Conservation (phyloP, 2,329 filamentous ascomycete genomes). For the Sporothrix schenckii region DNA sequence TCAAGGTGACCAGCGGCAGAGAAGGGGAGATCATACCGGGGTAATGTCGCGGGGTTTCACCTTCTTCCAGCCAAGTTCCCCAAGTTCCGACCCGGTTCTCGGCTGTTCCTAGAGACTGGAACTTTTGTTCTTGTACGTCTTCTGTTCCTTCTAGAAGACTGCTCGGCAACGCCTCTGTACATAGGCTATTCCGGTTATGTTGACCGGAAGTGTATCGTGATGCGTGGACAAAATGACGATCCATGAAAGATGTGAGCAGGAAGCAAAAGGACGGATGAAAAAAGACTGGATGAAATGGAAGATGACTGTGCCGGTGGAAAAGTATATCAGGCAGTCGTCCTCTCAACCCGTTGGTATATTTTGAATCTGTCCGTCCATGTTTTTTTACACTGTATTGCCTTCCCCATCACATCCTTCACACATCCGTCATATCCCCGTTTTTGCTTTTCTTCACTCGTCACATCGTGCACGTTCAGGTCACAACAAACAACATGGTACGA, state of each 20-base stretch:
- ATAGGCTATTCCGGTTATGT: constrained; percentile 7
- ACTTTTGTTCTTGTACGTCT: neutral
- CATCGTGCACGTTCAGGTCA: neutral
- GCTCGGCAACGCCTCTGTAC: neutral
- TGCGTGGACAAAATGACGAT: neutral
- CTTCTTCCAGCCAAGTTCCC: neutral
- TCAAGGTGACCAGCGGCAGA: neutral
- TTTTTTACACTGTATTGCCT: neutral
- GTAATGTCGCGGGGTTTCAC: constrained; percentile 18
- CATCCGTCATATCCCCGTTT: neutral
- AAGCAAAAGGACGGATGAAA: neutral
- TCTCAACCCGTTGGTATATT: neutral
- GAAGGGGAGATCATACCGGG: constrained; percentile 26
- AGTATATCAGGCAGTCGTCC: neutral
- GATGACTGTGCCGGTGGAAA: neutral
- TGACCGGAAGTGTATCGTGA: constrained; percentile 14
- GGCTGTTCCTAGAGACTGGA: too few relatives aligned
- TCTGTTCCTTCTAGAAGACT: constrained; percentile 12
- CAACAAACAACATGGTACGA: neutral
- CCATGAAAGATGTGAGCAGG: neutral
- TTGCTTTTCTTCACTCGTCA: too few relatives aligned
- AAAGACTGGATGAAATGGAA: constrained; percentile 2
- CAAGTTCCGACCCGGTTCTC: too few relatives aligned
- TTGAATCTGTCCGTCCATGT: neutral
- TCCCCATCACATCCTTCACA: neutral